Conservation (phyloP, 2,329 filamentous ascomycete genomes). For the Alternaria tenuissima region DNA sequence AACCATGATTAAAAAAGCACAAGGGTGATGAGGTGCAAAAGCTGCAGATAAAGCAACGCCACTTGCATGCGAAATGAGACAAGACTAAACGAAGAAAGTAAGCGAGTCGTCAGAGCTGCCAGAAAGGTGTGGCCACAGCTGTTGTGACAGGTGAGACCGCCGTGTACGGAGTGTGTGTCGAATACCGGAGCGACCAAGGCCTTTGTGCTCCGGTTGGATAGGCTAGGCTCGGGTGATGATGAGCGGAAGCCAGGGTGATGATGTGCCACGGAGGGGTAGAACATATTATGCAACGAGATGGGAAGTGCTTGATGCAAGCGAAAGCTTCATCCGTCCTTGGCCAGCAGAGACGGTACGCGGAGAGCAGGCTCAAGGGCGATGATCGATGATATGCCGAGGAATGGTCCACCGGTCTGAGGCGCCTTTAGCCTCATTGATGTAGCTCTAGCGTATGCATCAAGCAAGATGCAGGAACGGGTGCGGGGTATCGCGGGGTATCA, state of each 20-base stretch:
- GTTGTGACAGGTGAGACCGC: neutral
- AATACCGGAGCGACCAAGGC: neutral
- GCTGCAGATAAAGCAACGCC: slow-evolving; percentile 12
- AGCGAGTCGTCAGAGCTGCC: neutral
- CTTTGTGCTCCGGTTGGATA: slow-evolving; percentile 9
- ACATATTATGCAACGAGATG: slow-evolving; percentile 46
- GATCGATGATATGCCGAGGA: slow-evolving; percentile 2
- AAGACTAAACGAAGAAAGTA: neutral
- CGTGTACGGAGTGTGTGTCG: neutral
- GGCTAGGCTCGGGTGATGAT: slow-evolving; percentile 15
- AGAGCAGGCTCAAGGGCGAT: slow-evolving; percentile 7
- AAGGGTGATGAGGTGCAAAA: slow-evolving; percentile 24
- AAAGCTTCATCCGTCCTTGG: slow-evolving; percentile 37
- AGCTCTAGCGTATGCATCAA: slow-evolving; percentile 34
- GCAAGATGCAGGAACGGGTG: slow-evolving; percentile 40
- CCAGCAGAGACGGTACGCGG: slow-evolving; percentile 44
- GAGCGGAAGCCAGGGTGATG: slow-evolving; percentile 28
- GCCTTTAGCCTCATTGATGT: slow-evolving; percentile 12
- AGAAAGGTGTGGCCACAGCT: neutral
- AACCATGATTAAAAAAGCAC: slow-evolving; percentile 14
- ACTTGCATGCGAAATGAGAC: slow-evolving; percentile 7
- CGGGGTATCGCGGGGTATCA: slow-evolving; percentile 50
- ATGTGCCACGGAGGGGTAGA: slow-evolving; percentile 19
- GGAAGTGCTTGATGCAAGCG: slow-evolving; percentile 35
- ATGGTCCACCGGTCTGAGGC: slow-evolving; percentile 9